A percentile compares a stretch with the other conserved stretches of the same genome.
Evolutionary conservation across 148 eudicot species (phyloP).

Genomic region (Simmondsia chinensis): DNA sequence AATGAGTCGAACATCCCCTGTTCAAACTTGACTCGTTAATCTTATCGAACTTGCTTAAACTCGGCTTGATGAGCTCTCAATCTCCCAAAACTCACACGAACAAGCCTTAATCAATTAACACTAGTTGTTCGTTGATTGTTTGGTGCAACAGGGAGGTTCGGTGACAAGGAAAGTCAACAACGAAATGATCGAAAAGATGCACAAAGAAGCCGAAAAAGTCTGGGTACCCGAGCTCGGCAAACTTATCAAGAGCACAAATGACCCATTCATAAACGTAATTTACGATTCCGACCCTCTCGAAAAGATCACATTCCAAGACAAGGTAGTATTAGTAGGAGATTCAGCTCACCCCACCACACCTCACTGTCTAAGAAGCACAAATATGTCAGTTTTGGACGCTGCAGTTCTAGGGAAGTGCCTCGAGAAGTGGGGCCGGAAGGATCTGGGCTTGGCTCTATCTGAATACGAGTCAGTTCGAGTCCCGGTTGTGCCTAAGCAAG

Average conservation of each 20-base stretch:
- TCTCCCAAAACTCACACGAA: too few species aligned
- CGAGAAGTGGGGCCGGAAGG: slow-evolving; percentile 41
- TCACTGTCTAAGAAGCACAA: slow-evolving; percentile 85
- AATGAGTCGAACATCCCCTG: too few species aligned
- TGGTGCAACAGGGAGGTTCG: slow-evolving; percentile 46
- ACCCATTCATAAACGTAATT: slow-evolving; percentile 72
- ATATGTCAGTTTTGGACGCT: slow-evolving; percentile 82
- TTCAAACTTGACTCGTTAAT: too few species aligned
- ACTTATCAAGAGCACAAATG: slow-evolving; percentile 47
- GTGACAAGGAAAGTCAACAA: slow-evolving; percentile 68
- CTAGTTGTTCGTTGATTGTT: too few species aligned
- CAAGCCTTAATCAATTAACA: too few species aligned
- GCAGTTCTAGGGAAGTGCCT: slow-evolving; percentile 68
- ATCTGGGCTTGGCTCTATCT: slow-evolving; percentile 34
- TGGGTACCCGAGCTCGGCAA: slow-evolving; percentile 58
- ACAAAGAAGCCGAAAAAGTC: slow-evolving; percentile 40
- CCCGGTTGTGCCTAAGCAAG: slow-evolving; percentile 52
- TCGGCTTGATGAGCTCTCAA: neutral
- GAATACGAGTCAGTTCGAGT: slow-evolving; percentile 56
- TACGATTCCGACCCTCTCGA: slow-evolving; percentile 71
- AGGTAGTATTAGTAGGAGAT: slow-evolving; percentile 74
- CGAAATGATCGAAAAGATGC: slow-evolving; percentile 52
- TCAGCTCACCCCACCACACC: slow-evolving; percentile 95
- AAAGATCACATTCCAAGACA: slow-evolving; percentile 46
- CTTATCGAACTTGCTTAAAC: too few species aligned